Evolutionary conservation across 345 rosid species (phyloP), one percentile per base, ranked within the genome.

Genomic region (Arabidopsis arenosa): DNA sequence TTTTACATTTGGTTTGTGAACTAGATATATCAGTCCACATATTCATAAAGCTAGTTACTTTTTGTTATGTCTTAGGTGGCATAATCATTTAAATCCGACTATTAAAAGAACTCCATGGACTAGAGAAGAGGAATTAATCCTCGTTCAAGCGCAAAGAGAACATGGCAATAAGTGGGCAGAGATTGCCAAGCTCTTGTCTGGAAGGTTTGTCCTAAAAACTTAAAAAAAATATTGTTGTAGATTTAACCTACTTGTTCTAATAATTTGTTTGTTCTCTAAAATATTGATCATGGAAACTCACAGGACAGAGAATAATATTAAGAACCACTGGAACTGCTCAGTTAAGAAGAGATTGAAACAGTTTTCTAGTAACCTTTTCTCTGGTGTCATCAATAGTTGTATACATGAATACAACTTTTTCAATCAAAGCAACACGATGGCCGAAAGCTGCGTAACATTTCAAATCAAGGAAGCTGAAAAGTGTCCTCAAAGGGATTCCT

Each of bases 141-240:
- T 91, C 6, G 69, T 83, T 68, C 58, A 77, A 18, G 80, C 81
- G 23, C 97, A 89, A 59, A 63, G 35, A 45, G 49, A 7, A 18
- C 79, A 83, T n/a, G 90, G 92, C 71, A 89, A 89, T 81, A 85
- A 80, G 68, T 91, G 97, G 94, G 89, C 91, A 9, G 87, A 87
- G 75, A 87, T 89, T 57, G 86, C 94, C 13, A 91, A 86, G 78
- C 73, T 86, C 63, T 74, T 91, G 48, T 85, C 80, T 7, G 90
- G 97, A 81, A 87, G 90, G 92, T 85, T 81, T 49, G 55, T 64
- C 17, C 51, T 35, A 8, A 18, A 11, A 13, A 18, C 47, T 21
- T 0, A 12, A n/a, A n/a, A n/a, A n/a, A 6, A n/a, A 6, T 1
- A 28, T 3, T 13, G 17, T 53, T 55, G 60, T 52, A 14, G n/a